Evolutionary conservation across 1,284 basidiomycete genomes (phyloP).

Genomic region (Tylopilus sp.): DNA sequence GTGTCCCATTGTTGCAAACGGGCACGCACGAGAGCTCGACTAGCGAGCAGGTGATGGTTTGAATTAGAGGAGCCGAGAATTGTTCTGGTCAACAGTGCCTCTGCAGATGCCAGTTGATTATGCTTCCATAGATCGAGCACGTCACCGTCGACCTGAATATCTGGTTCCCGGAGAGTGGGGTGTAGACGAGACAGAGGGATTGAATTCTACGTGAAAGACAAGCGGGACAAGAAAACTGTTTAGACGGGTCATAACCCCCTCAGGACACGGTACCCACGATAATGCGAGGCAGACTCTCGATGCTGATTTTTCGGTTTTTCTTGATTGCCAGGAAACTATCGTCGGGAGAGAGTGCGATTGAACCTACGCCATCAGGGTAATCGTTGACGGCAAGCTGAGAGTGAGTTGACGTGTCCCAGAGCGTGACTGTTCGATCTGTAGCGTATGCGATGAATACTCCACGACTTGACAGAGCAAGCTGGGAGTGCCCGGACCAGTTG

Average conservation of each 20-base stretch:
- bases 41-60: background rate
- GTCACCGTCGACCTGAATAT: slow-evolving; percentile 33
- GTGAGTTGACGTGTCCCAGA: background rate
- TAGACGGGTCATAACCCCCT: background rate
- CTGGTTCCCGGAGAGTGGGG: background rate
- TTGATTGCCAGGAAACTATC: background rate
- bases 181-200: background rate
- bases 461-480: background rate
- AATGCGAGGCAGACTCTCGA: background rate
- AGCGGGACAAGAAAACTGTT: background rate
- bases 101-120: background rate
- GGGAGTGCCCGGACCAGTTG: background rate
- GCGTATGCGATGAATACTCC: background rate
- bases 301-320: background rate
- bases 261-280: background rate
- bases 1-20: background rate
- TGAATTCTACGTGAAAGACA: background rate
- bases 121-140: background rate
- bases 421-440: background rate
- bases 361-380: background rate
- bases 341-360: background rate
- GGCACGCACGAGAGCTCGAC: background rate
- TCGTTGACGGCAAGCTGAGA: background rate
- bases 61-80: background rate
- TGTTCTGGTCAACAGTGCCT: background rate